phyloP scores from a whole-genome alignment of 345 rosid genomes.

The Bruguiera gymnorhiza region DNA sequence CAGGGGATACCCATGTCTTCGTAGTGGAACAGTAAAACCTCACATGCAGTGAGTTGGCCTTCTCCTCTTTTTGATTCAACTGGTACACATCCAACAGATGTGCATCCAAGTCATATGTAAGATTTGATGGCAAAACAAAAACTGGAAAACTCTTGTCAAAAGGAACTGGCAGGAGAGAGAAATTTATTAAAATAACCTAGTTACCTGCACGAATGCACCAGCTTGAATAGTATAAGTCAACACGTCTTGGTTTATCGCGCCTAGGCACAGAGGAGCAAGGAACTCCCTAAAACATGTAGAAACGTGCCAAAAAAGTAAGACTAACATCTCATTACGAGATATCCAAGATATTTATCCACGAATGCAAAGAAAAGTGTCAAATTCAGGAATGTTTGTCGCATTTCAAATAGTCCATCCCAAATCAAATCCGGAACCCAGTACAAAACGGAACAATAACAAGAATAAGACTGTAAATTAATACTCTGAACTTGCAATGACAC shows the following conservation, averaged over 20 bases:
- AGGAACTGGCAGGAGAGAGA: neutral
- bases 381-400: neutral
- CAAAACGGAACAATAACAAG: neutral
- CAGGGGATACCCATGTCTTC: conserved; percentile 99
- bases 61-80: conserved; percentile 88
- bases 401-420: neutral
- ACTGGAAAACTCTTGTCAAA: neutral
- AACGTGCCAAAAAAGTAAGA: neutral
- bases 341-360: neutral
- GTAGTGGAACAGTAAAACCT: conserved; percentile 89
- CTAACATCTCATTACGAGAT: neutral
- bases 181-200: conserved; percentile 1
- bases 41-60: conserved; percentile 79
- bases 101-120: conserved; percentile 3
- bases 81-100: conserved; percentile 34
- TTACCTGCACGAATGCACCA: conserved; percentile 95
- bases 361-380: neutral
- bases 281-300: conserved; percentile 60
- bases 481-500: neutral
- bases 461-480: neutral
- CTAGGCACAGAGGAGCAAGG: conserved; percentile 66
- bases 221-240: conserved; percentile 90
- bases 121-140: neutral
- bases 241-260: conserved; percentile 75
- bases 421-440: neutral